These are phyloP conservation scores for Yamadazyma blattariae DNA, from an alignment of 1,139 yeast species.

Conservation along the genomic window DNA sequence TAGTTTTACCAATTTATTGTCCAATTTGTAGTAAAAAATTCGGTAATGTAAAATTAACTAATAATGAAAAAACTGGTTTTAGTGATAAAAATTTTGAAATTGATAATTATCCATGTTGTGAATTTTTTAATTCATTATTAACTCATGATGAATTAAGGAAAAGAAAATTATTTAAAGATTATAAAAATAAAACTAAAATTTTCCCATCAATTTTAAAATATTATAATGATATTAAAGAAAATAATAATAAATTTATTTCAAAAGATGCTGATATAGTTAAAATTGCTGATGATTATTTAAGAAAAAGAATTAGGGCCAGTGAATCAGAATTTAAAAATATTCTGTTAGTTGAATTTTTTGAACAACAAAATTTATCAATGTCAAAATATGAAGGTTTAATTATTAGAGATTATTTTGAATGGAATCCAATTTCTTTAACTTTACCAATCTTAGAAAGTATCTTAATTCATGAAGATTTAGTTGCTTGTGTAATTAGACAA, in stretches of 20 bases:
- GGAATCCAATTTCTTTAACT: conserved; percentile 1
- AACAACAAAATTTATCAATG: too few species aligned
- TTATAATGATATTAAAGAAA: too few species aligned
- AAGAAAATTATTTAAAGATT: conserved; percentile 13
- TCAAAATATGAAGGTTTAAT: too few species aligned
- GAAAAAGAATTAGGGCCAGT: too few species aligned
- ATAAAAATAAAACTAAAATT: neutral
- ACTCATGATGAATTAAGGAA: conserved; percentile 17
- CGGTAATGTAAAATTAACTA: conserved; percentile 15
- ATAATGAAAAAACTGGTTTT: conserved; percentile 19
- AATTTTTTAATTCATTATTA: too few species aligned
- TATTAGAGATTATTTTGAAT: conserved; percentile 4
- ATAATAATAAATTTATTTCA: too few species aligned
- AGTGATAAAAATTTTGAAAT: too few species aligned
- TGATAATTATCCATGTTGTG: too few species aligned
- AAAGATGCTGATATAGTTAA: too few species aligned
- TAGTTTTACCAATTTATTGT: neutral
- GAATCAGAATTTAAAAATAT: too few species aligned
- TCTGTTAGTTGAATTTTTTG: too few species aligned
- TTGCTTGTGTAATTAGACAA: conserved; percentile 33
- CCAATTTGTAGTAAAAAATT: conserved; percentile 7
- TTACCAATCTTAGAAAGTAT: neutral
- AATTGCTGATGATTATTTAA: too few species aligned
- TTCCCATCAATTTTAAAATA: neutral
- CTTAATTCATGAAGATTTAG: conserved; percentile 17